Evolutionary conservation across 208 protist species (phyloP).

Genomic region (Lotmaria passim): DNA sequence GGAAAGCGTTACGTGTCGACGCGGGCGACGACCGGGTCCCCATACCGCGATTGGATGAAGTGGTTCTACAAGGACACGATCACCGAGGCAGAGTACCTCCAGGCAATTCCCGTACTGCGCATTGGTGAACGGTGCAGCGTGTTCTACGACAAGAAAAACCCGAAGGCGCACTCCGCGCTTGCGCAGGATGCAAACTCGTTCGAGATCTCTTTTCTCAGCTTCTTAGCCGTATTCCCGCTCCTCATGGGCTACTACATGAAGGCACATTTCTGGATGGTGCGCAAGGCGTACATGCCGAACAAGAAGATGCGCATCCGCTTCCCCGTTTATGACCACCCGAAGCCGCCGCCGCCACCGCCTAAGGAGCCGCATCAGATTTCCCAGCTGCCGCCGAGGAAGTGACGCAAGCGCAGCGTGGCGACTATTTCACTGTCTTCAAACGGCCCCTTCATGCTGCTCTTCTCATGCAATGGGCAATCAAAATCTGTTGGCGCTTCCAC

Average conservation of each 20-base stretch:
- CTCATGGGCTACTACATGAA: constrained; percentile 89
- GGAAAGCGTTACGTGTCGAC: constrained; percentile 81
- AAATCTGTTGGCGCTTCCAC: background rate
- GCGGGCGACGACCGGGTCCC: constrained; percentile 81
- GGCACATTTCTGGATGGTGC: constrained; percentile 78
- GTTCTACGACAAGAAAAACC: constrained; percentile 88
- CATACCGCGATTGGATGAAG: constrained; percentile 84
- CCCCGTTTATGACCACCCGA: constrained; percentile 58
- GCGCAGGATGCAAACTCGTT: constrained; percentile 90
- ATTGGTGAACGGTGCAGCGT: constrained; percentile 82
- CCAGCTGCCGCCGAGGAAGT: constrained; percentile 49
- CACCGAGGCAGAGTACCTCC: constrained; percentile 89
- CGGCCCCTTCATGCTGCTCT: too few species aligned
- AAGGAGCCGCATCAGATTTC: constrained; percentile 63
- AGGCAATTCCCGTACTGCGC: constrained; percentile 85
- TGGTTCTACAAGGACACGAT: constrained; percentile 85
- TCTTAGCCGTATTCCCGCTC: constrained; percentile 78
- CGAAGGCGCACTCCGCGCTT: constrained; percentile 66
- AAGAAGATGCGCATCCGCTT: constrained; percentile 82
- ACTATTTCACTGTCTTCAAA: too few species aligned
- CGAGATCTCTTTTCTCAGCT: constrained; percentile 82
- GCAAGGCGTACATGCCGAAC: constrained; percentile 80
- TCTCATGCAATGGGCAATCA: background rate
- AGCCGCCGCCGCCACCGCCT: constrained; percentile 54
- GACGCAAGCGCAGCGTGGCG: background rate